Evolutionary conservation across 129 eudicot species (phyloP), one percentile per base, ranked within the genome.

Genomic region (carrot (Daucus carota)): DNA sequence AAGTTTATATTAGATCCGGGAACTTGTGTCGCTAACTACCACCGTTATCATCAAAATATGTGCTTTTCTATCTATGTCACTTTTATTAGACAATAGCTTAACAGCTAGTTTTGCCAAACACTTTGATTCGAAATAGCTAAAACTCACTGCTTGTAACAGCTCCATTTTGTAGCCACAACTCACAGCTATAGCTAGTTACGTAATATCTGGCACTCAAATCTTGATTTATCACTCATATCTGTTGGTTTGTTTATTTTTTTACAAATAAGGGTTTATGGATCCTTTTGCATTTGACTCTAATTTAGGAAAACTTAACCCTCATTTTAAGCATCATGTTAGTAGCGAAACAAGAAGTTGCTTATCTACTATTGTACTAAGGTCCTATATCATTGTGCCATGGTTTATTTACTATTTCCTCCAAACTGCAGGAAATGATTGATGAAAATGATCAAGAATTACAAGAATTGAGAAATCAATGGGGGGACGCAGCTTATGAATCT

Each of bases 391-490:
- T 62, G 36, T 31, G 69, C 69, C 69, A 12, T 14, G 36, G 34
- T 44, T 33, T 32, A 66, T 17, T 67, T 32, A 32, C 8, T 31
- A 65, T 32, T 73, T 59, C 72, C 38, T 32, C 42, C 65, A 6
- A 74, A 67, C 63, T 76, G 62, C 85, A 89, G 91, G 89, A 85
- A 83, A 78, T 73, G 46, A 74, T 89, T n/a, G 89, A 88, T 67
- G 89, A 84, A 69, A 86, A 83, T 52, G 90, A 86, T 69, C 47
- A 32, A 34, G 33, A 74, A 76, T 74, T 90, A 80, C 85, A 76
- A 71, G 83, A 80, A 54, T 75, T 90, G 79, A 90, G 74, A 75
- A 79, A 80, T 75, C 86, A 88, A 59, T 87, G 88, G 83, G 92
- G 92, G 5, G 81, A 77, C 17, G 87, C 80, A 69, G 84, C 77